Percentiles rank a stretch among this genome's conserved stretches.
Evolutionary conservation across 2,329 filamentous ascomycete species (phyloP).

Genomic region (Geosmithia putterillii): DNA sequence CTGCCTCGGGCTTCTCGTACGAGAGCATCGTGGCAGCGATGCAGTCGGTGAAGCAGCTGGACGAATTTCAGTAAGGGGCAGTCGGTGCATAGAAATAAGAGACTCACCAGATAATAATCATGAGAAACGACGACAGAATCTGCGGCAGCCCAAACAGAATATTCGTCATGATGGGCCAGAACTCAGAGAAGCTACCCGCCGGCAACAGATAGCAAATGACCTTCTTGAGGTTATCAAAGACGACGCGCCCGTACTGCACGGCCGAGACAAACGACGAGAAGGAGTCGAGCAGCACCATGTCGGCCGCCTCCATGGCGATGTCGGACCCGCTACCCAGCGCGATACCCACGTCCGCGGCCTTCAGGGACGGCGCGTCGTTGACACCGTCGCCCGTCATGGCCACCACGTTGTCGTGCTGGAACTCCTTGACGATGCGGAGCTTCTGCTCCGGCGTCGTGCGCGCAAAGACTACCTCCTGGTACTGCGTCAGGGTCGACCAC

Average conservation of each 20-base stretch:
- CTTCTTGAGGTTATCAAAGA: conserved; percentile 75
- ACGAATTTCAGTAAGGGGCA: not conserved
- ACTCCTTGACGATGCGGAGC: conserved; percentile 64
- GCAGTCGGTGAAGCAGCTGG: conserved; percentile 64
- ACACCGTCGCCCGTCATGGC: conserved; percentile 83
- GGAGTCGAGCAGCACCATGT: conserved; percentile 68
- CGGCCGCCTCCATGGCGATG: conserved; percentile 69
- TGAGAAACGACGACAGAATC: conserved; percentile 60
- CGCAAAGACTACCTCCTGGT: conserved; percentile 63
- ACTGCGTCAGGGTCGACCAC: conserved; percentile 53
- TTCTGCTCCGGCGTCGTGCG: conserved; percentile 71
- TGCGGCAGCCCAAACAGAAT: conserved; percentile 62
- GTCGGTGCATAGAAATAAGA: too few relatives aligned
- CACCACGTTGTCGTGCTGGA: conserved; percentile 55
- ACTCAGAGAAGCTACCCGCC: conserved; percentile 62
- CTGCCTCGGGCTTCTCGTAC: conserved; percentile 66
- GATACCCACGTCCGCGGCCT: conserved; percentile 72
- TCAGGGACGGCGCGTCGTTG: conserved; percentile 73
- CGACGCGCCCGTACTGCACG: conserved; percentile 58
- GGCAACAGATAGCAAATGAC: conserved; percentile 57
- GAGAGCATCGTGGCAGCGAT: conserved; percentile 60
- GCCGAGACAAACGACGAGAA: conserved; percentile 64
- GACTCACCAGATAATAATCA: conserved; percentile 51
- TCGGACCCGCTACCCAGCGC: conserved; percentile 72
- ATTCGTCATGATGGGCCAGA: conserved; percentile 65